Base-by-base conservation (phyloP, 1,284 basidiomycete species). In the Naganishia sp. region DNA sequence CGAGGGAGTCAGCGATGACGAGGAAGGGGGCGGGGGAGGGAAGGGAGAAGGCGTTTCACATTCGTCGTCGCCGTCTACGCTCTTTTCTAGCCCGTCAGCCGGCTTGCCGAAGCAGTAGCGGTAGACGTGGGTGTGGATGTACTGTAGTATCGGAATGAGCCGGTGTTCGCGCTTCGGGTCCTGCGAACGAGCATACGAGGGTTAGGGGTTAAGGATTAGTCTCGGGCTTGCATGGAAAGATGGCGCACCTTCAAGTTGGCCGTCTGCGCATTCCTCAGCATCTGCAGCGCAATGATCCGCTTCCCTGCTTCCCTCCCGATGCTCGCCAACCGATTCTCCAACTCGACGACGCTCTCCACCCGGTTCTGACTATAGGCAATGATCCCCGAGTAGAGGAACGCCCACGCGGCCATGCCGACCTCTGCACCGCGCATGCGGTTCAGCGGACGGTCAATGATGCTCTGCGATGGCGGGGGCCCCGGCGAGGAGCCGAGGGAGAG, bases 291-390 rank as follows among this genome's bases (percentile, higher is more conserved):
- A 42, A 95, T 84, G 15, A 94, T 87, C 23, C 93, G 84, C 10
- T 84, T 85, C 33, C 94, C 94, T 54, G 92, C 87, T 54, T 93
- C 88, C 78, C 96, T 94, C 1, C 94, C 16, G 33, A 6, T 2
- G 28, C 28, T 28, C 28, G 73, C 77, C 56, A 65, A 88, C 88
- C 86, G 84, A 73, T 89, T 85, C 80, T 99, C 96, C 66, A 99
- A 84, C 75, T 99, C 95, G 73, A 90, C 88, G 68, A 99, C 94
- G 10, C 94, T 95, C 71, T 86, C 88, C 63, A 98, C 95, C 61
- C 93, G 85, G 74, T 90, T 92, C 81, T 99, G 95, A 1, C 92
- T 94, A 78, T 99, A 99, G 75, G 92, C 88, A 1, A 97, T 87
- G 23, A 94, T 84, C 80, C 96, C 93, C 9, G 90, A 90, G 79